Conservation (phyloP, 345 rosid species). For the Corchorus olitorius region DNA sequence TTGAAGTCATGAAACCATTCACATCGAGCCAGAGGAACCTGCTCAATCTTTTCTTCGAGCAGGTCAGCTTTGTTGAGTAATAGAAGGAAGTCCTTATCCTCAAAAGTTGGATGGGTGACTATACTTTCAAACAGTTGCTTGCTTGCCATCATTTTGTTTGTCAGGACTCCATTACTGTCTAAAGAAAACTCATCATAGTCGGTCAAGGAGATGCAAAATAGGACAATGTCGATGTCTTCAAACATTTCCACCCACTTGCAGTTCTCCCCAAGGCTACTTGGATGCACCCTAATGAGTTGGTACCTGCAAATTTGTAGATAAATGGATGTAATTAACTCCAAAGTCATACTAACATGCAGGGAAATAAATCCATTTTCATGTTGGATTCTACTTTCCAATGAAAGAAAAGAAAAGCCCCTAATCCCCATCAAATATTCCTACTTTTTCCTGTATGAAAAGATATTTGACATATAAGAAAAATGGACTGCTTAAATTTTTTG, state of each 20-base stretch:
- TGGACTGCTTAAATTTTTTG: neutral
- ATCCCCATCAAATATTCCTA: neutral
- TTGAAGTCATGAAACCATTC: conserved; percentile 83
- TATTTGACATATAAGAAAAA: neutral
- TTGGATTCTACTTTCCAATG: neutral
- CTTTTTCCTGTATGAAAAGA: neutral
- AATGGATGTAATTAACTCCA: neutral
- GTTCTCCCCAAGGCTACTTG: conserved; percentile 69
- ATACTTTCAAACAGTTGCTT: conserved; percentile 61
- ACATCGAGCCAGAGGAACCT: conserved; percentile 56
- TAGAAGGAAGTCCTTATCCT: conserved; percentile 74
- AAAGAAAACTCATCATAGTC: conserved; percentile 57
- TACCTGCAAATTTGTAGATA: conserved; percentile 47
- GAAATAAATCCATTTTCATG: too few species aligned
- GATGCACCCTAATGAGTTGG: conserved; percentile 80
- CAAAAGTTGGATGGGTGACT: conserved; percentile 57
- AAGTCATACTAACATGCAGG: neutral
- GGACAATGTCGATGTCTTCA: conserved; percentile 68
- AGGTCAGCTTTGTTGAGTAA: conserved; percentile 81
- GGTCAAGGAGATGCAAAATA: conserved; percentile 71
- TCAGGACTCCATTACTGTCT: conserved; percentile 50
- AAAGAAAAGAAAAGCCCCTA: neutral
- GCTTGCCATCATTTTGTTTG: conserved; percentile 86
- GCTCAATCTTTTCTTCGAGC: conserved; percentile 67
- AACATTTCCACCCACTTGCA: conserved; percentile 86